These are phyloP conservation scores for Alternaria solani DNA, from an alignment of 2,329 filamentous ascomycete species.

Conservation along the genomic window DNA sequence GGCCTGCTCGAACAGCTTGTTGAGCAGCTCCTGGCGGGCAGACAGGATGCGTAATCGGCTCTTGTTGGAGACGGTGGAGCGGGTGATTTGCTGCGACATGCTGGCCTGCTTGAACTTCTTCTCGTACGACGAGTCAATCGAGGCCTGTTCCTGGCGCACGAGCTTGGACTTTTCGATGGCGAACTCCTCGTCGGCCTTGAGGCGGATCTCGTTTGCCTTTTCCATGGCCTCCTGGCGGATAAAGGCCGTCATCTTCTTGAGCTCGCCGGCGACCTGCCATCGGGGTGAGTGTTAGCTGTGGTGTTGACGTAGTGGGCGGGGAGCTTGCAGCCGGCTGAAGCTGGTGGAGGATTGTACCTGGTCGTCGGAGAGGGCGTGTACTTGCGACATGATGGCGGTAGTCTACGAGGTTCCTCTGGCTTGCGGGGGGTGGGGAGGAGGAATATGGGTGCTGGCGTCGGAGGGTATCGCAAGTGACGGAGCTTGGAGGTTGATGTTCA, in stretches of 20 bases:
- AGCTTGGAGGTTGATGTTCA: conserved; percentile 40
- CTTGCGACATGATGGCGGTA: conserved; percentile 80
- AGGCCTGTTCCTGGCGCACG: conserved; percentile 89
- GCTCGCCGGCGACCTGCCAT: conserved; percentile 88
- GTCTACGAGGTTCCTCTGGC: conserved; percentile 7
- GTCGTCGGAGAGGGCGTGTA: conserved; percentile 95
- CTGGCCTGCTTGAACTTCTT: conserved; percentile 99
- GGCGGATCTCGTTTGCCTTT: conserved; percentile 95
- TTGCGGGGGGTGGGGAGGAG: neutral
- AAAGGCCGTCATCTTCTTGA: conserved; percentile 99
- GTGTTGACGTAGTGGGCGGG: conserved; percentile 37
- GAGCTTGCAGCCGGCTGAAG: conserved; percentile 20
- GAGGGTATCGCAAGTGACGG: conserved; percentile 22
- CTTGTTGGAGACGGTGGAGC: conserved; percentile 96
- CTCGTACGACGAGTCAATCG: conserved; percentile 92
- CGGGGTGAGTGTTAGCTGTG: conserved; percentile 39
- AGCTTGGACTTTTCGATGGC: conserved; percentile 99
- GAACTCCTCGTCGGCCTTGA: conserved; percentile 99
- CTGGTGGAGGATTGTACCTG: conserved; percentile 68
- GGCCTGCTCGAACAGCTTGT: conserved; percentile 85
- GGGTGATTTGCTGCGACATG: conserved; percentile 99
- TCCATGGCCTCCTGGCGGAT: conserved; percentile 98
- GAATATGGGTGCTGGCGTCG: conserved; percentile 6
- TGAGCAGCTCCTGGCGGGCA: conserved; percentile 88
- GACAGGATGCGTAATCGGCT: conserved; percentile 87